Conservation (phyloP, 345 rosid species). For the Nasturtium officinale region DNA sequence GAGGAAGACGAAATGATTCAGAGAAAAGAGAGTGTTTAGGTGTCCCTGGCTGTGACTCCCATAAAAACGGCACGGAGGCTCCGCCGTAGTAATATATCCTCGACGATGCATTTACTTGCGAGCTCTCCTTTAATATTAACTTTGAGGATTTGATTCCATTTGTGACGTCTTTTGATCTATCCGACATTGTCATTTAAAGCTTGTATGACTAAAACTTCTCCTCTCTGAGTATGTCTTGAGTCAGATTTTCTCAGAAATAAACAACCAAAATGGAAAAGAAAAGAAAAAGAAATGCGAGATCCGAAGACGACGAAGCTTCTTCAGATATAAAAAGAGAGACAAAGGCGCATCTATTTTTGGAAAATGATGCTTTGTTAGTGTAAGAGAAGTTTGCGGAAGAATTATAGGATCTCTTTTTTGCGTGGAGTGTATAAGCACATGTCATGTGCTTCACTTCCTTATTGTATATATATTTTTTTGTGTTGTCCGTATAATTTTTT, state of each 20-base stretch:
- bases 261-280: neutral
- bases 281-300: conserved; percentile 18
- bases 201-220: neutral
- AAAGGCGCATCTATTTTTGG: conserved; percentile 39
- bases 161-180: conserved; percentile 18
- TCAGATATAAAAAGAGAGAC: conserved; percentile 26
- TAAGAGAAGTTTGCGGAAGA: conserved; percentile 47
- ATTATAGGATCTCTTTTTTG: conserved; percentile 42
- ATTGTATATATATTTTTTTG: neutral
- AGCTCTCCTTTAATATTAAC: conserved; percentile 63
- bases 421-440: conserved; percentile 40
- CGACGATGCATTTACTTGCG: conserved; percentile 59
- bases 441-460: conserved; percentile 25
- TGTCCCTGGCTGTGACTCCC: conserved; percentile 92
- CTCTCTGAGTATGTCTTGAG: conserved; percentile 25
- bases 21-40: conserved; percentile 56
- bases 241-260: conserved; percentile 19
- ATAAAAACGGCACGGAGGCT: conserved; percentile 64
- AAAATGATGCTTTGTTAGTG: conserved; percentile 34
- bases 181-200: conserved; percentile 37
- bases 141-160: conserved; percentile 46
- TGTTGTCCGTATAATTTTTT: conserved; percentile 2
- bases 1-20: conserved; percentile 49
- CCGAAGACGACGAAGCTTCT: conserved; percentile 43
- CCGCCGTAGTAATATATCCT: conserved; percentile 70